Percentiles rank a stretch among this genome's conserved stretches.
Evolutionary conservation across 2,329 filamentous ascomycete species (phyloP).

Genomic region (Ambrosiella xylebori): DNA sequence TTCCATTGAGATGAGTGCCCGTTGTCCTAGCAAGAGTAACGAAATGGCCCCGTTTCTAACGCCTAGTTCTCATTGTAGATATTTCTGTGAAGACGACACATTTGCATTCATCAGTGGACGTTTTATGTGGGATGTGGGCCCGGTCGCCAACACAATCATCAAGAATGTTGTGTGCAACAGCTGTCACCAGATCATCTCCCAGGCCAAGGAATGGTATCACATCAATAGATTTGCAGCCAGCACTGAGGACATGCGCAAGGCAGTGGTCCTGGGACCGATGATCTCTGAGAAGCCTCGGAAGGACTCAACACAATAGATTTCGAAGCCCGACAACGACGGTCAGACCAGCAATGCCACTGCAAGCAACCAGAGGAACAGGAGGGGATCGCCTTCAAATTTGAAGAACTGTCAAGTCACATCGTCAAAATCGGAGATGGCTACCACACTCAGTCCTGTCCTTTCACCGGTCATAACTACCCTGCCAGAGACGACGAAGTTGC

Average conservation of each 20-base stretch:
- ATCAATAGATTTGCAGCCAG: neutral
- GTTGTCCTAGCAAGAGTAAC: too few relatives aligned
- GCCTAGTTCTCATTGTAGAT: neutral
- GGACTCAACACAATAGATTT: neutral
- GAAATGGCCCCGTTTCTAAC: neutral
- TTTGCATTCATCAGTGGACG: slow-evolving; percentile 12
- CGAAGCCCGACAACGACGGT: too few relatives aligned
- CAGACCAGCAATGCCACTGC: too few relatives aligned
- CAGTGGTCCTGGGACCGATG: too few relatives aligned
- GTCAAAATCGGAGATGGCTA: too few relatives aligned
- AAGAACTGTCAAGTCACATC: too few relatives aligned
- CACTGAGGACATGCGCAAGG: too few relatives aligned
- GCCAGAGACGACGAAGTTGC: too few relatives aligned
- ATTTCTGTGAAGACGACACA: slow-evolving; percentile 9
- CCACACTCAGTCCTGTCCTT: too few relatives aligned
- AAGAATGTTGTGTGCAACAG: slow-evolving; percentile 8
- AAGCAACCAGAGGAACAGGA: too few relatives aligned
- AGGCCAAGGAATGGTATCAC: neutral
- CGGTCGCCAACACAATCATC: slow-evolving; percentile 7
- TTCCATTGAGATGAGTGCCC: slow-evolving; percentile 3
- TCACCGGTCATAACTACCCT: too few relatives aligned
- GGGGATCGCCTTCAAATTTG: too few relatives aligned
- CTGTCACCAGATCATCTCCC: slow-evolving; percentile 2
- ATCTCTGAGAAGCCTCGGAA: neutral
- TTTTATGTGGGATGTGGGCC: slow-evolving; percentile 9